Evolutionary conservation across 2,329 filamentous ascomycete genomes (phyloP), one percentile per base, ranked within the genome.

Genomic region (Septoria petroselini): DNA sequence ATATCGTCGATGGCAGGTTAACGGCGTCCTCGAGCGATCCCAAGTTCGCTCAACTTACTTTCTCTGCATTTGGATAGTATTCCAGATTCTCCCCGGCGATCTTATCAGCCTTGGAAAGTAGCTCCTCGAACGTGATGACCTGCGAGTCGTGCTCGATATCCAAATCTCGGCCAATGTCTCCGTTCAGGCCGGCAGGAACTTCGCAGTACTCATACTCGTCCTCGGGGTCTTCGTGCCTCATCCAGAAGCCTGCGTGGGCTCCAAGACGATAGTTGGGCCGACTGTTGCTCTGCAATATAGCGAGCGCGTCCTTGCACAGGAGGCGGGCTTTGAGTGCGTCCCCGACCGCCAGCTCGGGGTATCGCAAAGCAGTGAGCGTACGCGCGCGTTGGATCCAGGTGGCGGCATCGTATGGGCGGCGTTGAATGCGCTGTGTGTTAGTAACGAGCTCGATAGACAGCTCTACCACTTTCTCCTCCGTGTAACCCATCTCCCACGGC

Each of bases 291-390:
- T 48, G 21, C 7, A 61, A 18, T 3, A 38, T 31, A 5, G 23
- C 25, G 3, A 61, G 43, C 7, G 58, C 9, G 3, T 42, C 39
- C 11, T 48, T 27, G 35, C 55, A 59, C 11, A 65, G 54, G 3
- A 56, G 39, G 3, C 34, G n/a, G 2, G 60, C 58, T 41, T 65
- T 66, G 18, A 52, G 44, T 0, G 58, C 58, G 43, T 65, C 64
- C 7, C 62, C 64, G 3, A 57, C 53, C 7, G 62, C 64, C 3
- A 66, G 55, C 39, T 67, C 65, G 2, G 65, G 63, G 33, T 61
- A 64, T 4, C 51, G 50, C 17, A 65, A 25, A 1, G 33, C 7
- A 9, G 21, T 33, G 4, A 65, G 44, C 2, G 53, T 59, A 6
- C 50, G 14, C 6, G 55, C 53, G 9, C 64, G 58, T 7, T 18